A percentile compares a stretch with the other conserved stretches of the same genome.
phyloP scores from a whole-genome alignment of 345 rosid genomes.

The Dipteronia dyeriana region DNA sequence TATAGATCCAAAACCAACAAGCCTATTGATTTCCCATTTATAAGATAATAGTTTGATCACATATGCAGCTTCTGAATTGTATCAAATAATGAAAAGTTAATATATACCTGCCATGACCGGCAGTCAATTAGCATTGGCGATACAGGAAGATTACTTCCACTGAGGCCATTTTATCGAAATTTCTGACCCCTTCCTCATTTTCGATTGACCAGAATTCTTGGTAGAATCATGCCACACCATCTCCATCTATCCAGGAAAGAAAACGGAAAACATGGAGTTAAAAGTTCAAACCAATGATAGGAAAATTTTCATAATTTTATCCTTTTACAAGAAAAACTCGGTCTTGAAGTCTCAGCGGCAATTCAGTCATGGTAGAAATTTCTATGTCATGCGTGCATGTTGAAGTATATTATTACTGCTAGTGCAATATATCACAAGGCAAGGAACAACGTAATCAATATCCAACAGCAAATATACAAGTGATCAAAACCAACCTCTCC shows the following conservation, averaged over 20 bases:
- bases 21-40: not conserved
- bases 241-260: conserved; percentile 63
- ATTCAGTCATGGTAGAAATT: conserved; percentile 4
- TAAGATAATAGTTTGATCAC: not conserved
- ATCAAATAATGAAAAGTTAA: not conserved
- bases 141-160: conserved; percentile 44
- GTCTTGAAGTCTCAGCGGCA: not conserved
- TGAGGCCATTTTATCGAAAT: conserved; percentile 76
- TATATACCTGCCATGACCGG: conserved; percentile 19
- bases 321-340: not conserved
- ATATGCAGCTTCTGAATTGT: not conserved
- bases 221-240: conserved; percentile 81
- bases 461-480: not conserved
- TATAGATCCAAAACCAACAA: no score
- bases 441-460: not conserved
- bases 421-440: not conserved
- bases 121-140: conserved; percentile 10
- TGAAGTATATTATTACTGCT: conserved; percentile 5
- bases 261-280: not conserved
- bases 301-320: not conserved
- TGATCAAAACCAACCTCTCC: conserved; percentile 68
- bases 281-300: not conserved
- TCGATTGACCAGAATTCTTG: conserved; percentile 49
- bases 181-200: conserved; percentile 47
- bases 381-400: not conserved